Evolutionary conservation across 2,329 filamentous ascomycete species (phyloP).

Genomic region (Albifimbria verrucaria): DNA sequence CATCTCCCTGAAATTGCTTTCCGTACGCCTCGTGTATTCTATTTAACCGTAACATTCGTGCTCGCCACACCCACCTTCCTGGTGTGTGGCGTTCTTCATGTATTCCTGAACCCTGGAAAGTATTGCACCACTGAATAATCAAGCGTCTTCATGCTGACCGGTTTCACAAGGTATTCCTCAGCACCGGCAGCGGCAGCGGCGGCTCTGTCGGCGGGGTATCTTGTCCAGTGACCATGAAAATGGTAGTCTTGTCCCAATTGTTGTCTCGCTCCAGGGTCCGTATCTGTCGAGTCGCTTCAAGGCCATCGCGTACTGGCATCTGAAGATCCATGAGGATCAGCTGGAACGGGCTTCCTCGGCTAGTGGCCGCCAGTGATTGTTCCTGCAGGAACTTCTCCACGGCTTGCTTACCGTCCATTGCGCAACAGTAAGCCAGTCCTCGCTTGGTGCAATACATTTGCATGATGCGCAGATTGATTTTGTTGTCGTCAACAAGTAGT

Average conservation of each 20-base stretch:
- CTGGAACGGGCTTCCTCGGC: slow-evolving; percentile 10
- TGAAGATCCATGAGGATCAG: slow-evolving; percentile 25
- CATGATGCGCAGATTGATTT: slow-evolving; percentile 45
- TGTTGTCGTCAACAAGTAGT: slow-evolving; percentile 45
- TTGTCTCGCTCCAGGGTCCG: slow-evolving; percentile 15
- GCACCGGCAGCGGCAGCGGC: slow-evolving; percentile 15
- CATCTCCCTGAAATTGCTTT: neutral
- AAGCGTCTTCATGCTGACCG: slow-evolving; percentile 16
- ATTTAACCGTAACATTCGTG: neutral
- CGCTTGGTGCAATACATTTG: slow-evolving; percentile 43
- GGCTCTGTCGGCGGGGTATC: slow-evolving; percentile 17
- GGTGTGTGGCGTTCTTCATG: neutral
- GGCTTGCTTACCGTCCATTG: slow-evolving; percentile 41
- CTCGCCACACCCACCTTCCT: neutral
- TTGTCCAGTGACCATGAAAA: slow-evolving; percentile 25
- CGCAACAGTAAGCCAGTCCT: slow-evolving; percentile 36
- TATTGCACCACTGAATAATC: slow-evolving; percentile 5
- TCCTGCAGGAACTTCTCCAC: slow-evolving; percentile 27
- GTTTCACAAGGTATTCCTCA: slow-evolving; percentile 21
- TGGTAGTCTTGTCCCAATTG: slow-evolving; percentile 9
- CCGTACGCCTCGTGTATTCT: neutral
- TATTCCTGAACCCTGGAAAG: neutral
- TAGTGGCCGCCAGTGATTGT: slow-evolving; percentile 7
- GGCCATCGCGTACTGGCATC: slow-evolving; percentile 25
- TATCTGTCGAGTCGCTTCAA: slow-evolving; percentile 22